A percentile compares a stretch with the other conserved stretches of the same genome.
These are phyloP conservation scores for Cytospora schulzeri DNA, from an alignment of 2,329 filamentous ascomycete genomes.

Conservation along the genomic window DNA sequence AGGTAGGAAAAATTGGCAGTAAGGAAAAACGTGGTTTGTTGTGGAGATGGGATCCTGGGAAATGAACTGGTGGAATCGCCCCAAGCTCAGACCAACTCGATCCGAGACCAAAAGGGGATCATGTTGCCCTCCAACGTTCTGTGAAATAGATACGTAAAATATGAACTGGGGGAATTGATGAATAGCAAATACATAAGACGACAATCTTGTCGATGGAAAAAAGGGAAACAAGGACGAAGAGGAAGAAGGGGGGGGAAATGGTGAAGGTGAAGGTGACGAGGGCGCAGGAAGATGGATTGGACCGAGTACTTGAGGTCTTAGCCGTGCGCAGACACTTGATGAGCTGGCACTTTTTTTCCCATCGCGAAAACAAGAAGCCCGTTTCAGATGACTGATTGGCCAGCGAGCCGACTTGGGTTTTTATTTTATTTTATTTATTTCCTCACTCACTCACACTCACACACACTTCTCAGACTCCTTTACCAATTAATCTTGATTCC, in stretches of 20 bases:
- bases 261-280: background rate
- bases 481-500: too few relatives aligned
- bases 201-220: background rate
- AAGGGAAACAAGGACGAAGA: background rate
- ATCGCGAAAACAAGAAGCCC: conserved; percentile 21
- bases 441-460: conserved; percentile 1
- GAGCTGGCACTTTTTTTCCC: conserved; percentile 24
- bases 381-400: conserved; percentile 22
- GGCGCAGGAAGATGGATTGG: conserved; percentile 7
- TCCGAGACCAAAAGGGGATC: conserved; percentile 1
- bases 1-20: conserved; percentile 4
- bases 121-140: background rate
- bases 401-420: conserved; percentile 17
- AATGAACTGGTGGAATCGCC: conserved; percentile 13
- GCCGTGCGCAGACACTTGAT: conserved; percentile 17
- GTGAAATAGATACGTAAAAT: background rate
- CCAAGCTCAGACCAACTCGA: conserved; percentile 15
- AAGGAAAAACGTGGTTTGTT: conserved; percentile 16
- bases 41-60: conserved; percentile 17
- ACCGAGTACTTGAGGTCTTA: conserved; percentile 22
- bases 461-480: background rate
- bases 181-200: background rate
- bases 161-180: background rate
- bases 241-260: background rate
- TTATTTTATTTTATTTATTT: conserved; percentile 3